Conservation (phyloP, 179 eudicot genomes). For the Nepenthes alata region DNA sequence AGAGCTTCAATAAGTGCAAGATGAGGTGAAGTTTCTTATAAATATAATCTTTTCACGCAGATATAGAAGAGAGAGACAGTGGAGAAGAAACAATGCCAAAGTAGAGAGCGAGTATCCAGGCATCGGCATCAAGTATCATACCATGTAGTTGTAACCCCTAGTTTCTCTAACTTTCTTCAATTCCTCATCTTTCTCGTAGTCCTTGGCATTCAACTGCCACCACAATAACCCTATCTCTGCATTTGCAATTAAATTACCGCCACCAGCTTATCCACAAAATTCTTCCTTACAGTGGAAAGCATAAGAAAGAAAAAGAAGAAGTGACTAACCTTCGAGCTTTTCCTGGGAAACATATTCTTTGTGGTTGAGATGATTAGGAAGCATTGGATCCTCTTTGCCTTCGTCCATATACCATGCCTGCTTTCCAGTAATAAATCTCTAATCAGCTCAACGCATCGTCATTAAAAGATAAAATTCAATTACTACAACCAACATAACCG, state of each 20-base stretch:
- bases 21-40: no score
- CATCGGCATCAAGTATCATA: conserved; percentile 7
- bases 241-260: conserved; percentile 1
- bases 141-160: conserved; percentile 69
- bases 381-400: conserved; percentile 55
- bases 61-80: not conserved
- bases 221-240: conserved; percentile 61
- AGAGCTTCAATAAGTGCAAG: no score
- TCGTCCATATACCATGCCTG: conserved; percentile 88
- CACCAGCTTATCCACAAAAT: not conserved
- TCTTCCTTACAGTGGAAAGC: not conserved
- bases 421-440: not conserved
- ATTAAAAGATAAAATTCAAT: not conserved
- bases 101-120: not conserved
- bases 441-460: not conserved
- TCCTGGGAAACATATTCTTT: conserved; percentile 48
- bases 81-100: not conserved
- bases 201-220: conserved; percentile 59
- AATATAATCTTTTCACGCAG: no score
- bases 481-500: no score
- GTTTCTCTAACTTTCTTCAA: conserved; percentile 48
- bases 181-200: conserved; percentile 63
- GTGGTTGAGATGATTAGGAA: conserved; percentile 60
- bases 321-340: conserved; percentile 34
- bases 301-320: conserved; percentile 5